Evolutionary conservation across 208 protist genomes (phyloP), one percentile per base, ranked within the genome.

Genomic region (Trypanosoma scelopori): DNA sequence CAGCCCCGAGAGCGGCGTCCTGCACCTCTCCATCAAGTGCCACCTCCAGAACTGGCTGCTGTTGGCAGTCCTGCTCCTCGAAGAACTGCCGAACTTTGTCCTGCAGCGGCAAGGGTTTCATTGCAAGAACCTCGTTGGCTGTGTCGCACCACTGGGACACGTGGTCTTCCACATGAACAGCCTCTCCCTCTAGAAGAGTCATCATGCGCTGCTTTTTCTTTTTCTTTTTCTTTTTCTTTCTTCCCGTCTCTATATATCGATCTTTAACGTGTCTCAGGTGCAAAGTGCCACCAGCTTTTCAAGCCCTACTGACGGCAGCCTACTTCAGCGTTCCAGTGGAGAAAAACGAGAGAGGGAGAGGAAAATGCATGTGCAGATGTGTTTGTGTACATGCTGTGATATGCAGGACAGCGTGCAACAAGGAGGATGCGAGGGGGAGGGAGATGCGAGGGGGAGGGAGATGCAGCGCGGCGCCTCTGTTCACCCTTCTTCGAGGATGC

Each of bases 81-180:
- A 73, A 32, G 25, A 67, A 73, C 28, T 56, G 51, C 18, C 51
- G 58, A 18, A 73, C 59, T 30, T 73, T 73, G 16, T 73, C 68
- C 1, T 60, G 51, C 20, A 52, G 43, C 22, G 68, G 49, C 1
- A 73, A 23, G 22, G 68, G 35, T 37, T 53, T 32, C 50, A 61
- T 42, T 12, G 59, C 11, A 37, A 73, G 50, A 52, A 73, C 41
- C 22, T 58, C 53, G 20, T 16, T 51, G 2, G 37, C 63, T 3
- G 63, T 16, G 39, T 49, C 39, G 43, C 28, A 50, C 20, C 13
- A 43, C 13, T 9, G 41, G 1, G 58, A 28, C 16, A 28, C 5
- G 27, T 16, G 25, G 0, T 43, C n/a, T 18, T 49, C n/a, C 20
- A 45, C 18, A 7, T n/a, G n/a, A 49, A 32, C 39, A 61, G n/a